Evolutionary conservation across 352 stramenopile genomes (phyloP), one percentile per base, ranked within the genome.

Genomic region (Phytophthora hybrid): DNA sequence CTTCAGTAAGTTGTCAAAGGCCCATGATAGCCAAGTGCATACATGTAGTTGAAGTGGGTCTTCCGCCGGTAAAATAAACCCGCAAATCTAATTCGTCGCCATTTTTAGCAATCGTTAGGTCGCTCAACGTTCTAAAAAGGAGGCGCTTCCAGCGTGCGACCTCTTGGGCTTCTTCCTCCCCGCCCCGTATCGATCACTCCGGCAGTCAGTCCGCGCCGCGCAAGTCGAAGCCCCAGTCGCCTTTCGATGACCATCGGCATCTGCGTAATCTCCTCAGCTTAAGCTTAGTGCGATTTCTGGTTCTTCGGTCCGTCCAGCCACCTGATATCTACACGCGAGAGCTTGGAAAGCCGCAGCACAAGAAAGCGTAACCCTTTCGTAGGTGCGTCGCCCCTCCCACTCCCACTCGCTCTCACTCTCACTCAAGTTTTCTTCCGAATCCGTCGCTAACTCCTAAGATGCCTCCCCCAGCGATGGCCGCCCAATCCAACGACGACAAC

Each of bases 331-430:
- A 59, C 56, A 68, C 21, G 16, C n/a, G 29, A 31, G 46, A 55
- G 19, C 44, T 52, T 58, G 66, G 66, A 78, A 78, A 78, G 72
- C 59, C 66, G 59, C 61, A 74, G 49, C 29, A 46, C 37, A n/a
- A 44, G 37, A 44, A 31, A 31, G 26, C 37, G 37, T 18, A 18
- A 46, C 37, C 16, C 37, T 46, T 46, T 46, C 37, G 37, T 46
- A 46, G 37, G 37, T 46, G 37, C 13, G 37, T 13, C 37, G 13
- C 16, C 37, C 37, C 37, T 5, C 11, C 37, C 37, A 18, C 37
- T 46, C 37, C 16, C 37, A 46, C 37, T 46, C 61, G 65, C 58
- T 67, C 37, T 46, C 37, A 18, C 37, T 18, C 37, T 44, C 61
- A 69, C 58, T 67, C 63, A 46, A 46, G 23, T 31, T 57, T 76